Evolutionary conservation across 2,329 filamentous ascomycete species (phyloP).

Genomic region (Aureobasidium mangrovei): DNA sequence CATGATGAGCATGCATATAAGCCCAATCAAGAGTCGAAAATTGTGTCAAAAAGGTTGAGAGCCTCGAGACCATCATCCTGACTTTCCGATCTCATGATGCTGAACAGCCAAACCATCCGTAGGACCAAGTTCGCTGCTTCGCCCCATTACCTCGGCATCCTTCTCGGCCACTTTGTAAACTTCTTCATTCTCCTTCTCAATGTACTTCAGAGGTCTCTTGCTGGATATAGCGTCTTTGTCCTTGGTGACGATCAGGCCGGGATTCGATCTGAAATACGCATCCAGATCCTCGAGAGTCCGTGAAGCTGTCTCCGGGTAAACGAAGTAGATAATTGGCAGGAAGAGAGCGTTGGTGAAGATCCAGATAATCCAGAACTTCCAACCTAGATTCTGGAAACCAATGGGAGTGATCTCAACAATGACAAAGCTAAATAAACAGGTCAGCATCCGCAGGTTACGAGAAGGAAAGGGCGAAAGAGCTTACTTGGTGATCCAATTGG

Average conservation of each 20-base stretch:
- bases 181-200: constrained; percentile 38
- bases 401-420: constrained; percentile 38
- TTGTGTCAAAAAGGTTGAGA: too few species aligned
- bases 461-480: not conserved
- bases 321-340: constrained; percentile 38
- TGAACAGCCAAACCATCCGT: not conserved
- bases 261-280: constrained; percentile 21
- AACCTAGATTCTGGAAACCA: constrained; percentile 30
- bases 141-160: not conserved
- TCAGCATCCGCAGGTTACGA: not conserved
- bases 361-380: constrained; percentile 24
- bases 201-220: constrained; percentile 39
- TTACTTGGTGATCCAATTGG: constrained; percentile 42
- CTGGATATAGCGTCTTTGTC: constrained; percentile 34
- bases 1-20: too few species aligned
- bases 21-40: too few species aligned
- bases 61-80: not conserved
- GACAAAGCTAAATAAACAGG: not conserved
- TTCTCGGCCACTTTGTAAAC: constrained; percentile 13
- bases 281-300: constrained; percentile 25
- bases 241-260: constrained; percentile 36
- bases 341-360: constrained; percentile 28
- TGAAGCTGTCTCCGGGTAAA: constrained; percentile 25
- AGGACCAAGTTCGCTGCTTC: not conserved
- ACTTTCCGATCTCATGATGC: not conserved